phyloP scores from a whole-genome alignment of 495 filamentous ascomycete genomes.

The Xylaria palmicola region DNA sequence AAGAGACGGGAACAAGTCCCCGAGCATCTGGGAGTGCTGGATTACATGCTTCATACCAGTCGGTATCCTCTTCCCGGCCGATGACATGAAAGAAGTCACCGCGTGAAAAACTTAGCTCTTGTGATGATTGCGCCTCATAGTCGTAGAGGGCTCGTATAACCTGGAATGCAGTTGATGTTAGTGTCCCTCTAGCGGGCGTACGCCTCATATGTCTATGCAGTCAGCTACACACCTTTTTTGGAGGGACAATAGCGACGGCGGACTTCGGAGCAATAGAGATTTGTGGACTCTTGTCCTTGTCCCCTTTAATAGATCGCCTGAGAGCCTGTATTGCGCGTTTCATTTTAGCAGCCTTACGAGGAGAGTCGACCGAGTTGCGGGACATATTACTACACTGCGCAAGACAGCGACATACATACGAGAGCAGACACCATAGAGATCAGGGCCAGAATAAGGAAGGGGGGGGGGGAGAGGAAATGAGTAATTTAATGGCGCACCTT shows the following conservation, averaged over 20 bases:
- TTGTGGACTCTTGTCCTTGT: conserved; percentile 75
- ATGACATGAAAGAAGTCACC: conserved; percentile 99
- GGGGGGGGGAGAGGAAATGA: conserved; percentile 21
- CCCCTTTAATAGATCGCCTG: conserved; percentile 82
- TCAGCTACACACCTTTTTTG: conserved; percentile 79
- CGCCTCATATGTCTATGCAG: conserved; percentile 3
- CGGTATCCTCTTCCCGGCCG: conserved; percentile 86
- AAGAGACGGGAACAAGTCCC: conserved; percentile 88
- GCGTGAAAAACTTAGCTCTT: conserved; percentile 86
- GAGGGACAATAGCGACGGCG: conserved; percentile 90
- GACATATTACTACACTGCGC: conserved; percentile 25
- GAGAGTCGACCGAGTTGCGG: conserved; percentile 18
- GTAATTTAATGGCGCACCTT: conserved; percentile 48
- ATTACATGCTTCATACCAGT: conserved; percentile 99
- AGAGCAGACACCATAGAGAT: not conserved
- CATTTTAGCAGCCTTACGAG: conserved; percentile 30
- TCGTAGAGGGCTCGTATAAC: conserved; percentile 97
- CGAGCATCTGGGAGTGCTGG: conserved; percentile 83
- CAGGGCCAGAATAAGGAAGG: conserved; percentile 16
- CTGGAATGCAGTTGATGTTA: conserved; percentile 44
- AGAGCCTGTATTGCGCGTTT: conserved; percentile 63
- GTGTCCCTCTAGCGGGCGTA: not conserved
- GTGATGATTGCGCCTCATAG: conserved; percentile 71
- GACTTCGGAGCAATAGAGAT: conserved; percentile 90
- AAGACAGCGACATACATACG: not conserved